A percentile compares a stretch with the other conserved stretches of the same genome.
Conservation (phyloP, 352 stramenopile genomes). For the Phytophthora crassamura region DNA sequence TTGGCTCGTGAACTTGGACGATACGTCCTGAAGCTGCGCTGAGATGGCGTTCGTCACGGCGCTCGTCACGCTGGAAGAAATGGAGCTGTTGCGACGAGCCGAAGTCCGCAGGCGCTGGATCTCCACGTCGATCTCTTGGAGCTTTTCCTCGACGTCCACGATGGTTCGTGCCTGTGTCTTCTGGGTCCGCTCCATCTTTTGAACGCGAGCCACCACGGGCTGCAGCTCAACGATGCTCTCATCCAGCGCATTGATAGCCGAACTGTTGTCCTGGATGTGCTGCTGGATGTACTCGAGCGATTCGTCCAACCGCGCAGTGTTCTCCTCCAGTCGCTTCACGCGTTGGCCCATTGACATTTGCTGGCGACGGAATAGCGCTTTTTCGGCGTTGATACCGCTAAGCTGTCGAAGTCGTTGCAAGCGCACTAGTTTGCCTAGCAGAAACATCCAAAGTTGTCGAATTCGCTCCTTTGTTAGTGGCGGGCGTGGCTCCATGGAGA, state of each 20-base stretch:
- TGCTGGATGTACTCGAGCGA: slow-evolving; percentile 56
- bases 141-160: slow-evolving; percentile 62
- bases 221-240: slow-evolving; percentile 48
- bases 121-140: slow-evolving; percentile 61
- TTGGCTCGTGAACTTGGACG: slow-evolving; percentile 37
- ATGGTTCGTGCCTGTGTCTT: slow-evolving; percentile 51
- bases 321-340: slow-evolving; percentile 68
- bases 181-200: slow-evolving; percentile 51
- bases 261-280: slow-evolving; percentile 45
- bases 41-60: slow-evolving; percentile 36
- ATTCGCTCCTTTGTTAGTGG: slow-evolving; percentile 51
- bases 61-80: slow-evolving; percentile 28
- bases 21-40: slow-evolving; percentile 52
- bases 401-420: slow-evolving; percentile 61
- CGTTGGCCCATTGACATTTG: slow-evolving; percentile 72
- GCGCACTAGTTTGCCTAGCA: slow-evolving; percentile 64
- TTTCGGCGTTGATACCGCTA: slow-evolving; percentile 56
- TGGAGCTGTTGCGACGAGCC: slow-evolving; percentile 45
- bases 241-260: slow-evolving; percentile 46
- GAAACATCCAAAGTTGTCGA: slow-evolving; percentile 48
- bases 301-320: slow-evolving; percentile 52
- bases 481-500: slow-evolving; percentile 7
- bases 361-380: slow-evolving; percentile 60
- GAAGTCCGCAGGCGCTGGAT: slow-evolving; percentile 55
- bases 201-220: slow-evolving; percentile 44